phyloP scores from a whole-genome alignment of 352 stramenopile genomes.

The Phytophthora tubulina region DNA sequence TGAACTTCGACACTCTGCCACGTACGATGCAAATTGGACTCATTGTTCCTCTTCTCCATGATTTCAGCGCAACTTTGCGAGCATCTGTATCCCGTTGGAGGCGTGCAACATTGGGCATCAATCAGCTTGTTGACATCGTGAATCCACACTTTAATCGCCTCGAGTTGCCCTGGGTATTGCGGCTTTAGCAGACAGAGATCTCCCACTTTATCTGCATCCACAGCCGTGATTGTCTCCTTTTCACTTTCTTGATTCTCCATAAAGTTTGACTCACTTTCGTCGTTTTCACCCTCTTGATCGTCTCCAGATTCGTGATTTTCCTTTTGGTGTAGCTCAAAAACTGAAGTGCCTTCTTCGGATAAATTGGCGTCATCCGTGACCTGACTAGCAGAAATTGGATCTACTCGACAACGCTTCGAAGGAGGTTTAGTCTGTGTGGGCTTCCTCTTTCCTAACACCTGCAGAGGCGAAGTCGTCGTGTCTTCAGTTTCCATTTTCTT shows the following conservation, averaged over 20 bases:
- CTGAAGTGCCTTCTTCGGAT: background rate
- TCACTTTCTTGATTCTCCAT: background rate
- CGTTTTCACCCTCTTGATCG: background rate
- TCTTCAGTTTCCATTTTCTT: background rate
- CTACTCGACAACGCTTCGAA: background rate
- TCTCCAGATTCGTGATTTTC: background rate
- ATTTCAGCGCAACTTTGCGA: slow-evolving; percentile 1
- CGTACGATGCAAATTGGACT: background rate
- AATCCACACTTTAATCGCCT: slow-evolving; percentile 12
- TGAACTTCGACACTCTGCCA: slow-evolving; percentile 2
- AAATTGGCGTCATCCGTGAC: background rate
- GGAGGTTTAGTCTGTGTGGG: background rate
- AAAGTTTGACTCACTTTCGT: background rate
- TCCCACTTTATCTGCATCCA: background rate
- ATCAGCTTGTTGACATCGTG: slow-evolving; percentile 1
- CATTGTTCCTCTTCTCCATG: background rate
- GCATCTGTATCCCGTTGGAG: slow-evolving; percentile 11
- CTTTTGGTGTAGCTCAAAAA: background rate
- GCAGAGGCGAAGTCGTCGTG: too few species aligned
- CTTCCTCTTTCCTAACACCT: slow-evolving; percentile 8
- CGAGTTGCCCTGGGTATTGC: slow-evolving; percentile 7
- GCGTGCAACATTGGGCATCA: slow-evolving; percentile 3
- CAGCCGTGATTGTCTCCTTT: too few species aligned
- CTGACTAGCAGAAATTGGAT: background rate
- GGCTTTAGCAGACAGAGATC: slow-evolving; percentile 20